Evolutionary conservation across 257 asterid genomes (phyloP), one percentile per base, ranked within the genome.

Genomic region (Dorcoceras hygrometricum): DNA sequence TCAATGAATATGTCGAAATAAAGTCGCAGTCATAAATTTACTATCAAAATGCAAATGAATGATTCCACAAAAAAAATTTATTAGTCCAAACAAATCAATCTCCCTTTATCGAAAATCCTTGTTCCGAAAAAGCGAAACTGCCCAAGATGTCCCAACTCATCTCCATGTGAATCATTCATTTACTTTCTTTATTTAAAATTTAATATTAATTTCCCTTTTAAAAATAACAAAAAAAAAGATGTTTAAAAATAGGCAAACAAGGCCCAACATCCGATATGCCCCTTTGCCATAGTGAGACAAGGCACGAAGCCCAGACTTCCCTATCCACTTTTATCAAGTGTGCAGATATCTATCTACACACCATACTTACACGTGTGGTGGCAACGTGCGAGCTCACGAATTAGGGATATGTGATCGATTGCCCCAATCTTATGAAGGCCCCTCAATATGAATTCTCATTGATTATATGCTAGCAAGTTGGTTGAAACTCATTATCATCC

Each of bases 311-410:
- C 31, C 54, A 22, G 29, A 53, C 31, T 48, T 55, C 56, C 31
- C 63, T 53, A 66, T 66, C 56, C 31, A 36, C 43, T 57, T 66
- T 62, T 14, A 36, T 26, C 27, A 27, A 26, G 31, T 63, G 29
- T 2, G 58, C 27, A 23, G 24, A 19, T n/a, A n/a, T n/a, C n/a
- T n/a, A n/a, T n/a, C n/a, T 19, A 29, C 16, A 18, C 3, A 14
- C 22, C 48, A 62, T 8, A 36, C 67, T 36, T 63, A 63, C 53
- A 46, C 54, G 54, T 46, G 54, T 46, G 20, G 53, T 16, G 12
- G 53, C 20, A 20, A 39, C 51, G 51, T 46, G 22, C 8, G 54
- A 46, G 54, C 8, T 46, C 54, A 46, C 18, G 54, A 46, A 5
- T 46, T 16, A 5, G 54, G 22, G 18, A 16, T 46, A 46, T 16